These are phyloP conservation scores for Trichoderma arundinaceum DNA, from an alignment of 2,329 filamentous ascomycete species.

Conservation along the genomic window DNA sequence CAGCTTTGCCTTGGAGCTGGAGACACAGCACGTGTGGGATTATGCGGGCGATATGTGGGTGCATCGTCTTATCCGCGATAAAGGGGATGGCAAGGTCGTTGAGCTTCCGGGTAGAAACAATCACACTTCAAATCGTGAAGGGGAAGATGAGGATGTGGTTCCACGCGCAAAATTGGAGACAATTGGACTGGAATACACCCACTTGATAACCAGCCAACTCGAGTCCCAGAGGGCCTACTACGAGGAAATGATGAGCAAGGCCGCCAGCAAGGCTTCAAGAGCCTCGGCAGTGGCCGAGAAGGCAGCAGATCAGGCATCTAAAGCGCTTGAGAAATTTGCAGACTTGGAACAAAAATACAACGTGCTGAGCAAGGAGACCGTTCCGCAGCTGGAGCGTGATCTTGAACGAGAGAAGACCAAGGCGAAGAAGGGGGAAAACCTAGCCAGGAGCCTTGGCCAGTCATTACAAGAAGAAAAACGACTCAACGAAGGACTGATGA, in stretches of 20 bases:
- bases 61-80: slow-evolving; percentile 91
- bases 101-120: slow-evolving; percentile 72
- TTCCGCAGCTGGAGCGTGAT: slow-evolving; percentile 75
- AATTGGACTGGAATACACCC: slow-evolving; percentile 92
- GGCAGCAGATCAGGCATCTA: slow-evolving; percentile 58
- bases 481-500: slow-evolving; percentile 79
- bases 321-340: slow-evolving; percentile 56
- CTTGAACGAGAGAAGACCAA: slow-evolving; percentile 70
- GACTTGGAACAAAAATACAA: slow-evolving; percentile 55
- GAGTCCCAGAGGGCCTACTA: slow-evolving; percentile 94
- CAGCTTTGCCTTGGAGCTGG: slow-evolving; percentile 89
- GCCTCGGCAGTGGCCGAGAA: slow-evolving; percentile 71
- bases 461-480: slow-evolving; percentile 86
- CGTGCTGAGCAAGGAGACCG: slow-evolving; percentile 58
- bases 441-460: slow-evolving; percentile 77
- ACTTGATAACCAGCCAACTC: slow-evolving; percentile 88
- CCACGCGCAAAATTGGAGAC: slow-evolving; percentile 72
- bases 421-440: slow-evolving; percentile 72
- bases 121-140: slow-evolving; percentile 34
- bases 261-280: slow-evolving; percentile 84
- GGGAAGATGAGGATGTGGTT: slow-evolving; percentile 66
- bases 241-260: slow-evolving; percentile 87
- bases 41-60: slow-evolving; percentile 96
- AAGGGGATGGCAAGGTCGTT: slow-evolving; percentile 88
- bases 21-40: slow-evolving; percentile 96